Conservation (phyloP, 2,329 filamentous ascomycete genomes). For the Colletotrichum cuscutae region DNA sequence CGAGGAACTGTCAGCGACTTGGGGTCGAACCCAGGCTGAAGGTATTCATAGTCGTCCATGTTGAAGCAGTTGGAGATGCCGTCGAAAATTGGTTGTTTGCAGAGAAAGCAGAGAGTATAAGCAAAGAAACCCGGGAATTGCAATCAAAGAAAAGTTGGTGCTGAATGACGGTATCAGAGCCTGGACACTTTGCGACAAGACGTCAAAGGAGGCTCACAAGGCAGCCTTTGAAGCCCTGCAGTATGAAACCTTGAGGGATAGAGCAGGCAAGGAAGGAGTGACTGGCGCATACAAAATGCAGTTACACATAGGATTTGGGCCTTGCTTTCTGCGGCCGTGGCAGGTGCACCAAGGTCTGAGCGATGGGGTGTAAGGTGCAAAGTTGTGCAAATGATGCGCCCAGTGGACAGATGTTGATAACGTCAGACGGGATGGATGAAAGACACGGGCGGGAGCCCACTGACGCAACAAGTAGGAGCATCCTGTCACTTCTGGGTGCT, state of each 20-base stretch:
- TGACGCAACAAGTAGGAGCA: constrained; percentile 45
- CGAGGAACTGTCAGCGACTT: constrained; percentile 85
- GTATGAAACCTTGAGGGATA: neutral
- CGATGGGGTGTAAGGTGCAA: constrained; percentile 28
- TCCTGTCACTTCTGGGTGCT: constrained; percentile 40
- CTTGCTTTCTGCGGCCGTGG: constrained; percentile 30
- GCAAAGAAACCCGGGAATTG: neutral
- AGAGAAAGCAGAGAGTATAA: neutral
- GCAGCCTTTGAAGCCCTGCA: constrained; percentile 1
- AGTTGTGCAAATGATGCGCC: constrained; percentile 16
- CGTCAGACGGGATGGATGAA: constrained; percentile 20
- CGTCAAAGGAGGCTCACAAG: constrained; percentile 20
- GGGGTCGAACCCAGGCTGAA: constrained; percentile 88
- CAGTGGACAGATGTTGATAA: constrained; percentile 30
- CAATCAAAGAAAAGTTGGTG: constrained; percentile 1
- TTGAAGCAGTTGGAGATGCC: constrained; percentile 32
- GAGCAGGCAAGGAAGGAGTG: neutral
- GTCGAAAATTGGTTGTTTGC: neutral
- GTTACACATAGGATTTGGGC: constrained; percentile 17
- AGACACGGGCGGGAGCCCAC: constrained; percentile 32
- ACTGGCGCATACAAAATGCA: neutral
- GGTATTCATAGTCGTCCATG: constrained; percentile 81
- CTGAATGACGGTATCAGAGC: neutral
- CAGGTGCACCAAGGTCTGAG: constrained; percentile 20
- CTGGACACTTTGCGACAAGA: constrained; percentile 25